A percentile compares a stretch with the other conserved stretches of the same genome.
These are phyloP conservation scores for Rhodotorula sp. DNA, from an alignment of 1,284 basidiomycete species.

Conservation along the genomic window DNA sequence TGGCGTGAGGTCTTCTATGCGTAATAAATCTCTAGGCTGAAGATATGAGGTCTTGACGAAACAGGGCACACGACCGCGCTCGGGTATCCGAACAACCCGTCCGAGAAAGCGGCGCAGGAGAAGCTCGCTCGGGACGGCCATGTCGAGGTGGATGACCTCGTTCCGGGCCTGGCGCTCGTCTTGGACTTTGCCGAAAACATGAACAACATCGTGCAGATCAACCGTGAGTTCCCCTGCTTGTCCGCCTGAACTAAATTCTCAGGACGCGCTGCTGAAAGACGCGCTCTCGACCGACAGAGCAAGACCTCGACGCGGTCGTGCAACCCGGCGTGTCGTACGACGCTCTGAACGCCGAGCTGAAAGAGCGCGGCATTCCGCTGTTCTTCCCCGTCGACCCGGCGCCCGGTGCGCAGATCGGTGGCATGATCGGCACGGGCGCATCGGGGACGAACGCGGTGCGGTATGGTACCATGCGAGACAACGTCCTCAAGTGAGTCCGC, in stretches of 20 bases:
- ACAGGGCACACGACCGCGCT: constrained; percentile 52
- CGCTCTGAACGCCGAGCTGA: constrained; percentile 73
- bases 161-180: constrained; percentile 38
- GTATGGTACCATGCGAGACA: constrained; percentile 64
- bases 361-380: constrained; percentile 67
- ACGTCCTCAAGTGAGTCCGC: constrained; percentile 23
- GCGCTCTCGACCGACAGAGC: constrained; percentile 51
- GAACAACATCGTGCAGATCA: constrained; percentile 75
- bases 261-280: not conserved
- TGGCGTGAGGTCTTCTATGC: too few species aligned
- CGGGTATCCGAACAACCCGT: constrained; percentile 31
- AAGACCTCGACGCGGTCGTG: constrained; percentile 66
- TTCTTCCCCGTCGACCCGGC: constrained; percentile 75
- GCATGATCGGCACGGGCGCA: constrained; percentile 64
- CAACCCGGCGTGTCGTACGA: constrained; percentile 78
- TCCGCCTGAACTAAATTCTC: not conserved
- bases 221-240: constrained; percentile 56
- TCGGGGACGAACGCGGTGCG: constrained; percentile 75
- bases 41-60: too few species aligned
- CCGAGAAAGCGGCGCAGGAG: constrained; percentile 17
- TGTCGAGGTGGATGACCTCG: constrained; percentile 34
- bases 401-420: constrained; percentile 56
- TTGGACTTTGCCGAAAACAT: constrained; percentile 74
- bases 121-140: constrained; percentile 30
- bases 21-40: too few species aligned